Conservation (phyloP, 305 asterid species). For the Solanum hybrid region DNA sequence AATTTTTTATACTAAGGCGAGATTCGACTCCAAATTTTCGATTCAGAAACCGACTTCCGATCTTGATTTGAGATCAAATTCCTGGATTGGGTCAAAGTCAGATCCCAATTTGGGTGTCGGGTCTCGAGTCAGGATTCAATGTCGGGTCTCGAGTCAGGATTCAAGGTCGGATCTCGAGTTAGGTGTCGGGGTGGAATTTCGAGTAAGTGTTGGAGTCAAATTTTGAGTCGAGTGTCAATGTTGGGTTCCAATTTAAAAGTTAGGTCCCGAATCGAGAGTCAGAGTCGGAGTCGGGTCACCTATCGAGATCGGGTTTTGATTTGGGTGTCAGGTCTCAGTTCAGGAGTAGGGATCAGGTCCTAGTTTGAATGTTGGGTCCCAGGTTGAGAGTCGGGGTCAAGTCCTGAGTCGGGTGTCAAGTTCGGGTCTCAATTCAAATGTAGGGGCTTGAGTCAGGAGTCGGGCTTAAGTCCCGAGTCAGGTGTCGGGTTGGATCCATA, state of each 20-base stretch:
- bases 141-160: background rate
- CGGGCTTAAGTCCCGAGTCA: no score
- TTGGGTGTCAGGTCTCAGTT: background rate
- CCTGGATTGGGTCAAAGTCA: background rate
- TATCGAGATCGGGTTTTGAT: background rate
- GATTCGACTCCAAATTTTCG: background rate
- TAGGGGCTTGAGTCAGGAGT: background rate
- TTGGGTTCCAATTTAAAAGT: no score
- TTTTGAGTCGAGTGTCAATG: background rate
- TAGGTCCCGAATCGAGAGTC: no score
- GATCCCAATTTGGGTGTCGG: background rate
- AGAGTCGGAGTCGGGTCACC: background rate
- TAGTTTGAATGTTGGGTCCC: background rate
- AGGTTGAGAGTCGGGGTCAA: background rate
- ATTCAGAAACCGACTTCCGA: background rate
- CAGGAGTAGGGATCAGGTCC: background rate
- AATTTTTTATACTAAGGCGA: background rate
- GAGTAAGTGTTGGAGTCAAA: background rate
- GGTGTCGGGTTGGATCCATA: background rate
- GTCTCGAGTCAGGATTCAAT: no score
- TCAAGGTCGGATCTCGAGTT: background rate
- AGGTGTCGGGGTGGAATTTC: background rate
- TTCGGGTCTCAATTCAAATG: background rate
- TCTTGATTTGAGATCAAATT: background rate
- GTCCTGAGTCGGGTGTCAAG: background rate